phyloP scores from a whole-genome alignment of 1,139 yeast genomes.

The Pichiaceae sp. region DNA sequence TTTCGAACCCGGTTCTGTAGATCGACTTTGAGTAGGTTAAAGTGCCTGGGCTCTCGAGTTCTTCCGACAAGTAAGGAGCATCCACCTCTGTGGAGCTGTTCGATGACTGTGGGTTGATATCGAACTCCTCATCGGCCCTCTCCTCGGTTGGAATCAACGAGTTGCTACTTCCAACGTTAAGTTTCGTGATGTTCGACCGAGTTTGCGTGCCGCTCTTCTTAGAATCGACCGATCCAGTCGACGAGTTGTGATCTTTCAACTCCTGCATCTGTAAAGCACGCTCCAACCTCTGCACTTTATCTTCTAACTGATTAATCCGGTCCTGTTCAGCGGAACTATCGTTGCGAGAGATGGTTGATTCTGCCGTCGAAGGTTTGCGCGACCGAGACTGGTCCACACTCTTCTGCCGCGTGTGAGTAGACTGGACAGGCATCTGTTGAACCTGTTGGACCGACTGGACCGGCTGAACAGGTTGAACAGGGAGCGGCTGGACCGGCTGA shows the following conservation, averaged over 20 bases:
- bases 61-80: slow-evolving; percentile 21
- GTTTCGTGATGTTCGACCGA: slow-evolving; percentile 3
- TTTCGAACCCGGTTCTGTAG: slow-evolving; percentile 25
- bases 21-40: slow-evolving; percentile 23
- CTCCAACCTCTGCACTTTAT: slow-evolving; percentile 22
- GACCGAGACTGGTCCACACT: neutral
- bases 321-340: slow-evolving; percentile 8
- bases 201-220: too few species aligned
- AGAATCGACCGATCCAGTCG: slow-evolving; percentile 6
- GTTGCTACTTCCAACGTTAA: slow-evolving; percentile 14
- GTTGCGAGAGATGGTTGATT: neutral
- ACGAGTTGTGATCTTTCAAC: slow-evolving; percentile 8
- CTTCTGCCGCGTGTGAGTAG: neutral
- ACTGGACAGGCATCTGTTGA: neutral
- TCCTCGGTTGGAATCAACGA: slow-evolving; percentile 18
- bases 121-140: slow-evolving; percentile 10
- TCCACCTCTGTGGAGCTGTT: slow-evolving; percentile 9
- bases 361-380: neutral
- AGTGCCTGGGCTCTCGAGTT: slow-evolving; percentile 22
- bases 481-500: neutral
- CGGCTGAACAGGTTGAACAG: neutral
- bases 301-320: slow-evolving; percentile 20
- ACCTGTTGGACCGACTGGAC: neutral
- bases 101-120: slow-evolving; percentile 5
- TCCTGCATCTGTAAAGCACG: slow-evolving; percentile 17